Evolutionary conservation across 176 grass and related monocot species (phyloP).

Genomic region (Otatea glauca): DNA sequence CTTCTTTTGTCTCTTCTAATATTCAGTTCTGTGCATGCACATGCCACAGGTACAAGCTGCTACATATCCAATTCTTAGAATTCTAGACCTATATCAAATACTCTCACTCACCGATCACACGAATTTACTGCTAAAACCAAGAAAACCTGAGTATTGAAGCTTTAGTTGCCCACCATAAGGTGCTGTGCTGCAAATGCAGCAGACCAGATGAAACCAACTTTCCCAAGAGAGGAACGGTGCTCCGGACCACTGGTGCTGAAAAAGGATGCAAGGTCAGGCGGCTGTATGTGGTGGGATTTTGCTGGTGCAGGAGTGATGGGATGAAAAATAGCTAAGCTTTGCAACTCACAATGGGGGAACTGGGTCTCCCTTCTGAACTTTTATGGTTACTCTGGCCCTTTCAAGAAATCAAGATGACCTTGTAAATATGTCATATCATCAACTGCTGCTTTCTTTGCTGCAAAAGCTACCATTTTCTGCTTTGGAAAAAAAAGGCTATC

Average conservation of each 20-base stretch:
- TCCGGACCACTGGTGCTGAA: conserved; percentile 55
- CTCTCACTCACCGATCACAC: neutral
- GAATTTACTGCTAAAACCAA: conserved; percentile 14
- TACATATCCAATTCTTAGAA: neutral
- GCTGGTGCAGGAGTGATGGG: neutral
- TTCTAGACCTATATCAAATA: neutral
- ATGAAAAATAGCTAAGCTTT: no score
- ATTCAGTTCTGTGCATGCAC: neutral
- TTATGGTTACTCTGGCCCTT: no score
- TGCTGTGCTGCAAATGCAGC: conserved; percentile 18
- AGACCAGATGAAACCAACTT: conserved; percentile 60
- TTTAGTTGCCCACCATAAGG: conserved; percentile 47
- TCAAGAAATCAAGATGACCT: no score
- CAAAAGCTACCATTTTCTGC: neutral
- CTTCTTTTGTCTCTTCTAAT: neutral
- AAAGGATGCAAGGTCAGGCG: neutral
- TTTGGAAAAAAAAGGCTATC: neutral
- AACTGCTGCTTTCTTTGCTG: no score
- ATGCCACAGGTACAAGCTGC: no score
- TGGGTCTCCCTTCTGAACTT: no score
- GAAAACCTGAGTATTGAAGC: conserved; percentile 48
- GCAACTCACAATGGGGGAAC: no score
- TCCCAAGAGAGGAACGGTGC: conserved; percentile 45
- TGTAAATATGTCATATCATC: no score
- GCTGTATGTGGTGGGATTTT: neutral